A percentile compares a stretch with the other conserved stretches of the same genome.
Conservation (phyloP, 1,284 basidiomycete species). For the Xerocomus cyaneibrunnescens region DNA sequence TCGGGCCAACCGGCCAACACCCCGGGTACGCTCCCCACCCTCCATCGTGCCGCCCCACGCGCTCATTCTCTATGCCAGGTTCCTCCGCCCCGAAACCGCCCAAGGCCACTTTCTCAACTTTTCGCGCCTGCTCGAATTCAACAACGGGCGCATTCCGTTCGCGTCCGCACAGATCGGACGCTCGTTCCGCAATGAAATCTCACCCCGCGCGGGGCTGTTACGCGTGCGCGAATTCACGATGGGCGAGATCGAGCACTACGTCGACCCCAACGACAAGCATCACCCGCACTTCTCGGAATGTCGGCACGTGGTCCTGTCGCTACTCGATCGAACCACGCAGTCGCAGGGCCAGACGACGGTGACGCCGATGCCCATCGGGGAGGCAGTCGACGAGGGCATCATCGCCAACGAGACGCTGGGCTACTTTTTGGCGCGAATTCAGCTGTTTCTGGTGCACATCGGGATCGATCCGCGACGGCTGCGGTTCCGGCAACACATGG, state of each 20-base stretch:
- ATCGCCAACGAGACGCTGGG: slow-evolving; percentile 98
- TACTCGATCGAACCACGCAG: slow-evolving; percentile 87
- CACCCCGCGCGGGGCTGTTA: slow-evolving; percentile 91
- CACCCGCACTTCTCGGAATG: slow-evolving; percentile 87
- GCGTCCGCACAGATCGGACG: slow-evolving; percentile 97
- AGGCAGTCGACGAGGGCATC: slow-evolving; percentile 83
- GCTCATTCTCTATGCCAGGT: slow-evolving; percentile 46
- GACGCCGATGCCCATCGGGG: slow-evolving; percentile 76
- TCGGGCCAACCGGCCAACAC: slow-evolving; percentile 97
- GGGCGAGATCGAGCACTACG: slow-evolving; percentile 99
- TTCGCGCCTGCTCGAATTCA: slow-evolving; percentile 94
- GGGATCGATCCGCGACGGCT: slow-evolving; percentile 87
- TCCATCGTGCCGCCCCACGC: neutral
- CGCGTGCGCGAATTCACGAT: slow-evolving; percentile 99
- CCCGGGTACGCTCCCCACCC: slow-evolving; percentile 64
- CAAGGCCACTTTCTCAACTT: slow-evolving; percentile 99
- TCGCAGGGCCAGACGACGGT: slow-evolving; percentile 71
- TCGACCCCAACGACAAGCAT: slow-evolving; percentile 92
- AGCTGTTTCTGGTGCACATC: slow-evolving; percentile 89
- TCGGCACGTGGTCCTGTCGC: slow-evolving; percentile 69
- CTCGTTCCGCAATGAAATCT: slow-evolving; percentile 98
- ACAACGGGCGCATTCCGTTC: slow-evolving; percentile 95
- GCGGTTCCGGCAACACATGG: slow-evolving; percentile 97
- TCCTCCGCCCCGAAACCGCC: slow-evolving; percentile 96
- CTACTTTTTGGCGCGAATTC: slow-evolving; percentile 94